These are phyloP conservation scores for Fusarium guadeloupense DNA, from an alignment of 2,329 filamentous ascomycete genomes.

Conservation along the genomic window DNA sequence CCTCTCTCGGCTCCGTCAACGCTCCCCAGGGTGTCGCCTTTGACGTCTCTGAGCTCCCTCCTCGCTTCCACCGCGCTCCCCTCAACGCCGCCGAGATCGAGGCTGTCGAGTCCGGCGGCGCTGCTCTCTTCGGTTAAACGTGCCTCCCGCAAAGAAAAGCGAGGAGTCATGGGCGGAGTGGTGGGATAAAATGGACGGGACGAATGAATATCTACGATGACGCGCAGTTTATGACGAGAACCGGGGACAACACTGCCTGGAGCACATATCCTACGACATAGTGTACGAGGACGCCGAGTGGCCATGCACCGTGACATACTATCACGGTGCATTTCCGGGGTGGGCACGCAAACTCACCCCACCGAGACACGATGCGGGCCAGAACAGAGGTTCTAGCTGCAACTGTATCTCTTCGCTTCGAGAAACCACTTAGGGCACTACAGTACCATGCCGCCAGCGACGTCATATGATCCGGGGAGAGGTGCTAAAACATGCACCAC, in stretches of 20 bases:
- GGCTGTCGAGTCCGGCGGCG: slow-evolving; percentile 92
- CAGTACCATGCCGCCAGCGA: slow-evolving; percentile 21
- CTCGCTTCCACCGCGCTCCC: slow-evolving; percentile 79
- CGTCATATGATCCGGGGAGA: slow-evolving; percentile 20
- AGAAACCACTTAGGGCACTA: slow-evolving; percentile 28
- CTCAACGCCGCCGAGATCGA: slow-evolving; percentile 90
- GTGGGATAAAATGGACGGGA: slow-evolving; percentile 30
- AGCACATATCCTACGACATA: slow-evolving; percentile 22
- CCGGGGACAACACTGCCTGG: slow-evolving; percentile 28
- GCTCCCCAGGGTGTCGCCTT: slow-evolving; percentile 81
- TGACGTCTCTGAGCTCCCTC: slow-evolving; percentile 87
- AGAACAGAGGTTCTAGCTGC: slow-evolving; percentile 1
- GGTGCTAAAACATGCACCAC: slow-evolving; percentile 9
- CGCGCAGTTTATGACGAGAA: slow-evolving; percentile 22
- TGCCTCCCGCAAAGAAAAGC: slow-evolving; percentile 14
- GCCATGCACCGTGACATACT: slow-evolving; percentile 15
- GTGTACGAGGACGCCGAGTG: slow-evolving; percentile 36
- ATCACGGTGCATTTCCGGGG: slow-evolving; percentile 20
- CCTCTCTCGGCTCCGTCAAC: slow-evolving; percentile 75
- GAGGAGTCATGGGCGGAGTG: slow-evolving; percentile 37
- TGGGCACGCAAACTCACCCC: slow-evolving; percentile 18
- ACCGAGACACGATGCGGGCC: slow-evolving; percentile 1
- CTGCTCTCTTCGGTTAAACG: slow-evolving; percentile 62
- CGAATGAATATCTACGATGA: slow-evolving; percentile 33
- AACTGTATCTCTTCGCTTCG: slow-evolving; percentile 16